phyloP scores from a whole-genome alignment of 2,329 filamentous ascomycete genomes.

The Chaetomium strumarium region DNA sequence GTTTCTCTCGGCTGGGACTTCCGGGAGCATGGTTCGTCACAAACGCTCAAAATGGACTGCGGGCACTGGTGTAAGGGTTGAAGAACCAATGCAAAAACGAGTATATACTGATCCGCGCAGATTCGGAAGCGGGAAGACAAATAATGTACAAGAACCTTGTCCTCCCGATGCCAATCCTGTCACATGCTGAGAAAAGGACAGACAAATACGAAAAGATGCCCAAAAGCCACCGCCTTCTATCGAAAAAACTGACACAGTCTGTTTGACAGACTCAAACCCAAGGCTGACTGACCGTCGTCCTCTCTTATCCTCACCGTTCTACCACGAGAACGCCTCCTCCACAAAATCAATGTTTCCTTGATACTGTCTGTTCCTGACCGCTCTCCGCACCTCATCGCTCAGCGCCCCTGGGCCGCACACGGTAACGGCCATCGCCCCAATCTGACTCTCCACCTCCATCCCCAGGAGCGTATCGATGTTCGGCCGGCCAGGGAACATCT shows the following conservation, averaged over 20 bases:
- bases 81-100: background rate
- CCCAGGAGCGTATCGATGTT: conserved; percentile 67
- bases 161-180: background rate
- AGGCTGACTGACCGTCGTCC: background rate
- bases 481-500: conserved; percentile 77
- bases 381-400: conserved; percentile 66
- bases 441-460: conserved; percentile 67
- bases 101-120: conserved; percentile 10
- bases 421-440: conserved; percentile 67
- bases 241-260: too few species aligned
- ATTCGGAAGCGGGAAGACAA: conserved; percentile 3
- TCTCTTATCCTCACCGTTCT: too few species aligned
- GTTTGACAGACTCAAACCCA: too few species aligned
- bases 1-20: too few species aligned
- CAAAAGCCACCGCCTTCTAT: background rate
- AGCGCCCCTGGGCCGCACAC: conserved; percentile 71
- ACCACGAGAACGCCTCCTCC: conserved; percentile 69
- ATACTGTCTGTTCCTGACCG: conserved; percentile 59
- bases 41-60: background rate
- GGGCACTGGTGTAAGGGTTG: background rate
- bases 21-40: too few species aligned
- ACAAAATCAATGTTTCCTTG: conserved; percentile 67
- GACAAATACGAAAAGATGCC: background rate
- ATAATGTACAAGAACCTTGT: conserved; percentile 14
- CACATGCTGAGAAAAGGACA: background rate